These are phyloP conservation scores for Pythium chondricola DNA, from an alignment of 352 stramenopile species.

Conservation along the genomic window DNA sequence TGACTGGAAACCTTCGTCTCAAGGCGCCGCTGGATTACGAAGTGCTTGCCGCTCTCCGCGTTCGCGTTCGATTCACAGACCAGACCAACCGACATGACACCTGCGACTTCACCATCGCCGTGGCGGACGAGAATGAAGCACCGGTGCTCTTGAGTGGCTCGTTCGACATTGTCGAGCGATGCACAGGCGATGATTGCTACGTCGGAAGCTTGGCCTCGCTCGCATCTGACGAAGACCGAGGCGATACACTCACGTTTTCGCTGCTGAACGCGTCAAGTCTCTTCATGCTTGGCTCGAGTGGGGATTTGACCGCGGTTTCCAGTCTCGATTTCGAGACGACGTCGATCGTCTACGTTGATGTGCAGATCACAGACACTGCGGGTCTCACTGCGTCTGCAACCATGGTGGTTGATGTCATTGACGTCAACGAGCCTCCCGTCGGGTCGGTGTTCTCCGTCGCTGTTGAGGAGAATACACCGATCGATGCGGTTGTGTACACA, in stretches of 20 bases:
- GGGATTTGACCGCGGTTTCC: slow-evolving; percentile 11
- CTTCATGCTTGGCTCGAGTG: slow-evolving; percentile 1
- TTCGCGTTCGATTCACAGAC: slow-evolving; percentile 44
- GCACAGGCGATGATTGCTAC: slow-evolving; percentile 31
- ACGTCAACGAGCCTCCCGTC: slow-evolving; percentile 41
- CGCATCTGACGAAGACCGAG: slow-evolving; percentile 42
- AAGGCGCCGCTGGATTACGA: slow-evolving; percentile 33
- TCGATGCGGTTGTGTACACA: slow-evolving; percentile 19
- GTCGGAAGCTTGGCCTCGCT: slow-evolving; percentile 30
- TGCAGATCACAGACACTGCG: slow-evolving; percentile 26
- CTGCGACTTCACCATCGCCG: slow-evolving; percentile 36
- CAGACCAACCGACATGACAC: slow-evolving; percentile 24
- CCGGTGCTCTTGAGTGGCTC: slow-evolving; percentile 27
- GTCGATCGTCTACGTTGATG: background rate
- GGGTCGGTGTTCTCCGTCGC: slow-evolving; percentile 19
- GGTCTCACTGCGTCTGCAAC: slow-evolving; percentile 10
- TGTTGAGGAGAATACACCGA: slow-evolving; percentile 30
- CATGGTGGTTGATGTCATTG: slow-evolving; percentile 32
- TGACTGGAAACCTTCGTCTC: slow-evolving; percentile 19
- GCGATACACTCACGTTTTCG: slow-evolving; percentile 25
- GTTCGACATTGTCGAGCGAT: slow-evolving; percentile 49
- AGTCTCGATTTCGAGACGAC: slow-evolving; percentile 23
- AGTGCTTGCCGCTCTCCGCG: slow-evolving; percentile 22
- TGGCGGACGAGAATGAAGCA: slow-evolving; percentile 41
- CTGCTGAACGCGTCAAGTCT: slow-evolving; percentile 18